Evolutionary conservation across 345 rosid species (phyloP).

Genomic region (Rubroshorea leprosula): DNA sequence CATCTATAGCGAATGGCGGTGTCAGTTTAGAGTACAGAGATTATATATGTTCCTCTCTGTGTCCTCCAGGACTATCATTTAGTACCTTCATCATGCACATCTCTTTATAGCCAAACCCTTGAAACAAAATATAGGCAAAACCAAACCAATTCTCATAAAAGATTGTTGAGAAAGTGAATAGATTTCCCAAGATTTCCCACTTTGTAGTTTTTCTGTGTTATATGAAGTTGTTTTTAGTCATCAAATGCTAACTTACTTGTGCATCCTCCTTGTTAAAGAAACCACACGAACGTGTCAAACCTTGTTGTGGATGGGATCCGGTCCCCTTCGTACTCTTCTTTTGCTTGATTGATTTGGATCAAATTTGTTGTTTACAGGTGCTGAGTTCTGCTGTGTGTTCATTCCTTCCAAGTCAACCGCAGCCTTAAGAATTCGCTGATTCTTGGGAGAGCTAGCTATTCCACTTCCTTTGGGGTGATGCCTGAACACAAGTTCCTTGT

Average conservation of each 20-base stretch:
- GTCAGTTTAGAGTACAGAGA: too few relatives aligned
- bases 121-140: too few relatives aligned
- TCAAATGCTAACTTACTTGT: not conserved
- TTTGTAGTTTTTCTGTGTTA: too few relatives aligned
- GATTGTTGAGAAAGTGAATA: too few relatives aligned
- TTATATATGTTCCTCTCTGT: too few relatives aligned
- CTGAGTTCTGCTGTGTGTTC: conserved; percentile 31
- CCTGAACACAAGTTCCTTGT: not conserved
- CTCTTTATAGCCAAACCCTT: too few relatives aligned
- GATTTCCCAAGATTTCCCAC: too few relatives aligned
- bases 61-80: too few relatives aligned
- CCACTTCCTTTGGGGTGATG: not conserved
- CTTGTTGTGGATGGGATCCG: conserved; percentile 82
- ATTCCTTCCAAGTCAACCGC: conserved; percentile 22
- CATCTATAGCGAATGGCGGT: too few relatives aligned
- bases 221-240: not conserved
- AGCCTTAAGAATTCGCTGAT: conserved; percentile 31
- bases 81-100: too few relatives aligned
- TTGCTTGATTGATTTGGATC: conserved; percentile 54
- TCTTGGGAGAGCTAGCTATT: not conserved
- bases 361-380: conserved; percentile 34
- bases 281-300: conserved; percentile 22
- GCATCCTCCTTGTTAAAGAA: not conserved
- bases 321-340: conserved; percentile 55
- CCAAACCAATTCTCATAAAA: too few relatives aligned